These are phyloP conservation scores for Thuidium tamariscinum DNA, from an alignment of 225 moss, liverwort and hornwort species.

Conservation along the genomic window DNA sequence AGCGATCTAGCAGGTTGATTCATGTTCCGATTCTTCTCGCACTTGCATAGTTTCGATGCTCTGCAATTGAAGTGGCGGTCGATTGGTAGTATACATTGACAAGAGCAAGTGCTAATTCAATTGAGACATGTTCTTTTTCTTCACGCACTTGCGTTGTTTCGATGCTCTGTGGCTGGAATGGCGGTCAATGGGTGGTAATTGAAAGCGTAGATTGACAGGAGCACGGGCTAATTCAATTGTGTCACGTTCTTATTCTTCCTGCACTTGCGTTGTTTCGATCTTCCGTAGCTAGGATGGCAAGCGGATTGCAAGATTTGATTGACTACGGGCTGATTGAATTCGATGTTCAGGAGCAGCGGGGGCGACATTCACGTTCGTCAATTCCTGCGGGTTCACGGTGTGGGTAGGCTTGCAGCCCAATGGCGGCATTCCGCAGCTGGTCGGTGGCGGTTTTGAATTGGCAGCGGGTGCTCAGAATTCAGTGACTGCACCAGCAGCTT, in stretches of 20 bases:
- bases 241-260: neutral
- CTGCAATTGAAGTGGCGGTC: neutral
- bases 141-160: neutral
- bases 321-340: neutral
- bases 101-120: neutral
- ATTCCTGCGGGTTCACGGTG: conserved; percentile 26
- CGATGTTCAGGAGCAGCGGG: conserved; percentile 4
- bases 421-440: conserved; percentile 20
- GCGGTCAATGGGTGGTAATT: neutral
- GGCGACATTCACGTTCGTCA: conserved; percentile 27
- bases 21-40: neutral
- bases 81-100: neutral
- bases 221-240: neutral
- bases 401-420: conserved; percentile 50
- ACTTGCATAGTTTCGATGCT: neutral
- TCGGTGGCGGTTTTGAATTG: conserved; percentile 29
- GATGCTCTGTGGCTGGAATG: neutral
- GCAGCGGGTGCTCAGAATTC: neutral
- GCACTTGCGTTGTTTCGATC: neutral
- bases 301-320: neutral
- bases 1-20: conserved; percentile 3
- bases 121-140: neutral
- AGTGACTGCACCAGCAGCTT: conserved; percentile 20
- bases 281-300: neutral
- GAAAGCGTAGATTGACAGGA: neutral